Evolutionary conservation across 768 basidiomycete genomes (phyloP).

Genomic region (Tricholoma sp.): DNA sequence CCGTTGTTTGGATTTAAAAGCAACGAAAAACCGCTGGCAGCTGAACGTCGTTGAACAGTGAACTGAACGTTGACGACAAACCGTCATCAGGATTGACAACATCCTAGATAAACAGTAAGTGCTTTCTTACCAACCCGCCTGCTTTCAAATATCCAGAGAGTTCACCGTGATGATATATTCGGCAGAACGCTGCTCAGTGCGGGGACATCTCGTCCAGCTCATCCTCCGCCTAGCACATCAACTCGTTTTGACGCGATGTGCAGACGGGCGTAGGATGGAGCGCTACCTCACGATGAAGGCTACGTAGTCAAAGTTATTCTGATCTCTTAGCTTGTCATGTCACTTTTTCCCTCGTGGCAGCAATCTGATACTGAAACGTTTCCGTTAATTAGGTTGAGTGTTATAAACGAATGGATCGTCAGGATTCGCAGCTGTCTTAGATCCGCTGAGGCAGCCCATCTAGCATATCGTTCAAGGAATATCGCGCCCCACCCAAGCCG

Average conservation of each 20-base stretch:
- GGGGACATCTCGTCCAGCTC: conserved; percentile 9
- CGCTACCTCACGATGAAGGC: conserved; percentile 12
- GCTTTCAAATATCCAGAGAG: not conserved
- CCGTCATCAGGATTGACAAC: too few relatives aligned
- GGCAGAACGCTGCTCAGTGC: conserved; percentile 11
- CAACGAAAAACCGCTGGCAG: too few relatives aligned
- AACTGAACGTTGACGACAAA: too few relatives aligned
- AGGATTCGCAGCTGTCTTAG: too few relatives aligned
- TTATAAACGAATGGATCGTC: too few relatives aligned
- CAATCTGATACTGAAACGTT: not conserved
- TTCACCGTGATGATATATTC: conserved; percentile 3
- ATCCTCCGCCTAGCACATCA: conserved; percentile 10
- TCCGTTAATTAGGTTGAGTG: not conserved
- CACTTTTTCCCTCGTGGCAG: not conserved
- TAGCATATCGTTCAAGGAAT: too few relatives aligned
- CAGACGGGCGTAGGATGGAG: conserved; percentile 10
- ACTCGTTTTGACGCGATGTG: conserved; percentile 15
- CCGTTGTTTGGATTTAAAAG: not conserved
- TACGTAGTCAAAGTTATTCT: conserved; percentile 15
- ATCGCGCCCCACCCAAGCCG: too few relatives aligned
- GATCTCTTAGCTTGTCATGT: not conserved
- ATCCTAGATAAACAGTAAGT: too few relatives aligned
- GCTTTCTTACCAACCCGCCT: too few relatives aligned
- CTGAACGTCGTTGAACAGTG: too few relatives aligned
- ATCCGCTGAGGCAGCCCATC: too few relatives aligned